Evolutionary conservation across 2,329 filamentous ascomycete genomes (phyloP).

Genomic region (Alternaria triticina): DNA sequence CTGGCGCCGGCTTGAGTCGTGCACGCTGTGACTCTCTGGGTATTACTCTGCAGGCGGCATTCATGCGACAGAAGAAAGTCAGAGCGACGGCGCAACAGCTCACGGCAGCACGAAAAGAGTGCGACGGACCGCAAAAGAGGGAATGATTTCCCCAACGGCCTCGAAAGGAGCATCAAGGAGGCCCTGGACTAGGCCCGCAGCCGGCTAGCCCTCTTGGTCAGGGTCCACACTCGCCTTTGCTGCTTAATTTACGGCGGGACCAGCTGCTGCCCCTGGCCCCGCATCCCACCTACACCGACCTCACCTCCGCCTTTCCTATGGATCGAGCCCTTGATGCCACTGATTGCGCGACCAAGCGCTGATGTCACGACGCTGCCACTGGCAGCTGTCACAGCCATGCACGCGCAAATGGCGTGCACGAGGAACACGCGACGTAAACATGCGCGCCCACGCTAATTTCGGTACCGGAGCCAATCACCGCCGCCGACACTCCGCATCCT

Average conservation of each 20-base stretch:
- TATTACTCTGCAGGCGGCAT: neutral
- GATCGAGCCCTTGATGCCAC: neutral
- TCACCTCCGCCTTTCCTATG: slow-evolving; percentile 1
- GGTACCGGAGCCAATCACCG: neutral
- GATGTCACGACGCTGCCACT: slow-evolving; percentile 4
- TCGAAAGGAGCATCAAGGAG: slow-evolving; percentile 28
- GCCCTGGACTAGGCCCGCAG: slow-evolving; percentile 14
- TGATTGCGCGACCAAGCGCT: neutral
- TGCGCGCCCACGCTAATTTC: neutral
- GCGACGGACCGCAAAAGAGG: slow-evolving; percentile 7
- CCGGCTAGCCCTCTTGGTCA: slow-evolving; percentile 9
- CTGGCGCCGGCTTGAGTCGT: slow-evolving; percentile 6
- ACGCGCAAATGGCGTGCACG: neutral
- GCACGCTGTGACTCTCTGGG: neutral
- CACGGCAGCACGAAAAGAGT: slow-evolving; percentile 6
- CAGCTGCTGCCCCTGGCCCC: slow-evolving; percentile 20
- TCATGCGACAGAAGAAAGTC: neutral
- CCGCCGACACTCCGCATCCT: neutral
- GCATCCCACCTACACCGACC: slow-evolving; percentile 7
- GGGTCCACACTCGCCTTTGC: slow-evolving; percentile 18
- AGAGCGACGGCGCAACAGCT: slow-evolving; percentile 1
- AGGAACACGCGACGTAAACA: neutral
- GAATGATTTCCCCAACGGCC: neutral
- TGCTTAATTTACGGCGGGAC: slow-evolving; percentile 16
- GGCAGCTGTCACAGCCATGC: neutral